These are phyloP conservation scores for Chaetoceros muelleri DNA, from an alignment of 108 stramenopile species.

Conservation along the genomic window DNA sequence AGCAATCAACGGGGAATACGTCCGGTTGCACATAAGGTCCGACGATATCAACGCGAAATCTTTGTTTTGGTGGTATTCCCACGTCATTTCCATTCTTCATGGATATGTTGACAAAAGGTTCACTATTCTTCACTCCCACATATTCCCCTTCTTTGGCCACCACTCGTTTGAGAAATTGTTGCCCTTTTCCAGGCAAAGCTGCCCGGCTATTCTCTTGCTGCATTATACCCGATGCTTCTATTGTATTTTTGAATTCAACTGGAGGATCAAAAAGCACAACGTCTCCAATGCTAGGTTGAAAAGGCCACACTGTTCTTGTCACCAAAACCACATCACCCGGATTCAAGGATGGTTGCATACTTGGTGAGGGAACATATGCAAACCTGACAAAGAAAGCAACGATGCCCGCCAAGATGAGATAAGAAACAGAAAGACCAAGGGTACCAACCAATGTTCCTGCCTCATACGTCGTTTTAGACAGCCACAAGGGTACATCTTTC, in stretches of 20 bases:
- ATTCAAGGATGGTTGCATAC: conserved; percentile 42
- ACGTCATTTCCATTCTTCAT: conserved; percentile 5
- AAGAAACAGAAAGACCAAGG: conserved; percentile 18
- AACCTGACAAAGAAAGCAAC: conserved; percentile 26
- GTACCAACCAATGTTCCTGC: conserved; percentile 46
- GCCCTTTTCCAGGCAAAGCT: conserved; percentile 32
- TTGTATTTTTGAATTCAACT: conserved; percentile 23
- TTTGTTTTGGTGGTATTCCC: conserved; percentile 8
- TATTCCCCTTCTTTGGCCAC: conserved; percentile 37
- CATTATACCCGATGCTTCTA: conserved; percentile 12
- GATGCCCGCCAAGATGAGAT: conserved; percentile 25
- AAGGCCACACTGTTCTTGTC: conserved; percentile 23
- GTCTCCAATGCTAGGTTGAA: conserved; percentile 29
- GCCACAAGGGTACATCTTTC: conserved; percentile 41
- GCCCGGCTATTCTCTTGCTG: conserved; percentile 7
- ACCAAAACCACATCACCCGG: conserved; percentile 48
- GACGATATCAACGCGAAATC: conserved; percentile 26
- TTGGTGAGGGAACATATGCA: conserved; percentile 30
- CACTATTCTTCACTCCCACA: conserved; percentile 34
- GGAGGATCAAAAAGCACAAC: conserved; percentile 57
- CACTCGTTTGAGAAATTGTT: conserved; percentile 52
- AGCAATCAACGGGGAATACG: conserved; percentile 31
- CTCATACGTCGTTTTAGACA: conserved; percentile 38
- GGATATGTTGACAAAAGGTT: conserved; percentile 28
- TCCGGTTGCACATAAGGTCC: conserved; percentile 37